These are phyloP conservation scores for Naganishia albida DNA, from an alignment of 1,284 basidiomycete genomes.

Conservation along the genomic window DNA sequence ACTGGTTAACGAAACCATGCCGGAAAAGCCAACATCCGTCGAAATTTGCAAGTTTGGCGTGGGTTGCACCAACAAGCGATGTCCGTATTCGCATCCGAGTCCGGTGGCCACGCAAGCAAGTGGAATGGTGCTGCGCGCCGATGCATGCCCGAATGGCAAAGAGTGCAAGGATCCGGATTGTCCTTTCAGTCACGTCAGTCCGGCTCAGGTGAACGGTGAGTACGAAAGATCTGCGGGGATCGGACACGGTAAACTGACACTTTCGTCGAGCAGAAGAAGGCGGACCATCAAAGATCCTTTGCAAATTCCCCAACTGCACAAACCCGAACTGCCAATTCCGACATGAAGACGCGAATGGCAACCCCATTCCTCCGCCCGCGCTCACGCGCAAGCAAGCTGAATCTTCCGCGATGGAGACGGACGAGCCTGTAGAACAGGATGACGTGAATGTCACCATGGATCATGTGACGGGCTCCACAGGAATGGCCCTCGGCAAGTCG, in stretches of 20 bases:
- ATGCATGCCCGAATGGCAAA: constrained; percentile 75
- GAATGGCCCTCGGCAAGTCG: constrained; percentile 10
- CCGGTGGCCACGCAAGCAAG: constrained; percentile 85
- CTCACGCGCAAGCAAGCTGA: constrained; percentile 35
- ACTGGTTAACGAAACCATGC: constrained; percentile 36
- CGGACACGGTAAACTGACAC: neutral
- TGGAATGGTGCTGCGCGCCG: constrained; percentile 90
- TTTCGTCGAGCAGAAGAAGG: constrained; percentile 19
- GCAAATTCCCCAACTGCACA: constrained; percentile 54
- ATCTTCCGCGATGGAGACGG: constrained; percentile 26
- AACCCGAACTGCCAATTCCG: constrained; percentile 54
- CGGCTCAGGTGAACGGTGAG: constrained; percentile 66
- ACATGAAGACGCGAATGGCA: constrained; percentile 54
- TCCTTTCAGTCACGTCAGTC: constrained; percentile 81
- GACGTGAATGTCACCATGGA: constrained; percentile 31
- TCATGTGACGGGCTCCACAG: constrained; percentile 1
- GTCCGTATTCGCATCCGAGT: constrained; percentile 85
- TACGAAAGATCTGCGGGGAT: neutral
- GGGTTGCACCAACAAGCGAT: constrained; percentile 83
- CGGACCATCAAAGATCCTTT: constrained; percentile 49
- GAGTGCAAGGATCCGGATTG: constrained; percentile 88
- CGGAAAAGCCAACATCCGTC: constrained; percentile 51
- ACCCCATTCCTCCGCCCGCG: constrained; percentile 51
- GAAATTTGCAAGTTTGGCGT: constrained; percentile 81
- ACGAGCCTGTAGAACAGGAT: constrained; percentile 29